Percentiles rank a stretch among this genome's conserved stretches.
Conservation (phyloP, 2,329 filamentous ascomycete species). For the Ophiostoma tasmaniense region DNA sequence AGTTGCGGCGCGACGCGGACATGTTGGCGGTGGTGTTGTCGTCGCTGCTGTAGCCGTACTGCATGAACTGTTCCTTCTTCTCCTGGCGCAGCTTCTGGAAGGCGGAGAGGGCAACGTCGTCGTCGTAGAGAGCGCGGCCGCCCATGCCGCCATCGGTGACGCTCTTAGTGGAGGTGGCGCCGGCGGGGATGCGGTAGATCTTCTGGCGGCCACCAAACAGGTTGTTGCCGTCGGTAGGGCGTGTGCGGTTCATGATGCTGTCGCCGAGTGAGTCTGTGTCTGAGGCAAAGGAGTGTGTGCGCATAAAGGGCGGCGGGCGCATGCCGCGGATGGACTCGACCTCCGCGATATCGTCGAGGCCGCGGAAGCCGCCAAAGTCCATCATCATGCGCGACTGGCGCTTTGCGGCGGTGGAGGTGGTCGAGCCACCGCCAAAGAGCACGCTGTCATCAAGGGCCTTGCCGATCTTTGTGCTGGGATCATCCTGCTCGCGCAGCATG, state of each 20-base stretch:
- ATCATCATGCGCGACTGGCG: conserved; percentile 63
- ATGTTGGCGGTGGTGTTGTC: not conserved
- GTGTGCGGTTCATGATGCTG: conserved; percentile 75
- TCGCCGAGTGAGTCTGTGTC: conserved; percentile 55
- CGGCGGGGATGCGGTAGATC: conserved; percentile 72
- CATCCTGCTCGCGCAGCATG: conserved; percentile 91
- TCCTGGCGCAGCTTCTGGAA: conserved; percentile 68
- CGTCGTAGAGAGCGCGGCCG: conserved; percentile 69
- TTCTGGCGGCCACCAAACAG: conserved; percentile 94
- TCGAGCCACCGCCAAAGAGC: conserved; percentile 39
- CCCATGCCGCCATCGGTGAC: conserved; percentile 44
- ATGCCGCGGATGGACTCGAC: conserved; percentile 63
- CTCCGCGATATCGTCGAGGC: conserved; percentile 79
- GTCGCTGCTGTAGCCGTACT: conserved; percentile 24
- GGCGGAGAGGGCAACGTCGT: conserved; percentile 73
- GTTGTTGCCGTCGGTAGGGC: conserved; percentile 82
- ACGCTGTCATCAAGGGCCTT: conserved; percentile 96
- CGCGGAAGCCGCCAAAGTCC: conserved; percentile 57
- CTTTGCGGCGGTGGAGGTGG: conserved; percentile 42
- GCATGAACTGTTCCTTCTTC: conserved; percentile 41
- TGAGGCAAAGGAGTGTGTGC: conserved; percentile 57
- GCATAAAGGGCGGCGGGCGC: conserved; percentile 44
- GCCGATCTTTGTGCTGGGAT: conserved; percentile 77
- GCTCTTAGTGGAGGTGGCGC: conserved; percentile 37
- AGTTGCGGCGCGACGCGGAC: not conserved